Base-by-base conservation (phyloP, 768 basidiomycete genomes). In the Ramaria sp. region DNA sequence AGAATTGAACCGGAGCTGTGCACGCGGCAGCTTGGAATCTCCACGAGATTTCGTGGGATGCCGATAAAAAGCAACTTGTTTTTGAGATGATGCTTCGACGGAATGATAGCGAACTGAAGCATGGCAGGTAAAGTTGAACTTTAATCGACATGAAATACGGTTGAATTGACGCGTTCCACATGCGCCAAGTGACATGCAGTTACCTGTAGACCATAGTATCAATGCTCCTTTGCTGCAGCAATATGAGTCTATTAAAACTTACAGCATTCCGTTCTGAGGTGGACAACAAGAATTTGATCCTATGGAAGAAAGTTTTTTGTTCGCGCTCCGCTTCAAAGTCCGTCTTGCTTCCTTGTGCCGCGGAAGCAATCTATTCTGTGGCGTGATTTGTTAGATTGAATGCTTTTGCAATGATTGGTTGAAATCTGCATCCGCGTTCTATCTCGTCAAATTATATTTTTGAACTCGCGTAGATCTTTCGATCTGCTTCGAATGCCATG, bases 161-260 rank as follows among this genome's bases (percentile, higher is more conserved):
- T 41, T 22, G n/a, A 52, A 52, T 24, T 52, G 51, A 8, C 51
- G 51, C 51, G 51, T 52, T 39, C 8, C 25, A 52, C 39, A 52
- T 52, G 51, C 34, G 30, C 51, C 51, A 52, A 52, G 51, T 52
- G 51, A 52, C 51, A 52, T 52, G 51, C 51, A 52, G 51, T 52
- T 41, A 39, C 51, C 28, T 28, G 42, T 20, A 52, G 5, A 27
- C 9, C 10, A 52, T 27, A 38, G n/a, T 28, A 30, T 27, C 18
- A 52, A 15, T 52, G 25, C 41, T 42, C 41, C 15, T 7, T 7
- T 7, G 4, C 13, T 24, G 16, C 16, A 16, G 28, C 22, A 24
- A 24, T 7, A 44, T 47, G 44, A 8, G 12, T 10, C 15, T 39
- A 15, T 12, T 10, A 36, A 15, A 32, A 24, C 49, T 50, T 32